These are phyloP conservation scores for Paxillus ammoniavirescens DNA, from an alignment of 768 basidiomycete genomes.

Conservation along the genomic window DNA sequence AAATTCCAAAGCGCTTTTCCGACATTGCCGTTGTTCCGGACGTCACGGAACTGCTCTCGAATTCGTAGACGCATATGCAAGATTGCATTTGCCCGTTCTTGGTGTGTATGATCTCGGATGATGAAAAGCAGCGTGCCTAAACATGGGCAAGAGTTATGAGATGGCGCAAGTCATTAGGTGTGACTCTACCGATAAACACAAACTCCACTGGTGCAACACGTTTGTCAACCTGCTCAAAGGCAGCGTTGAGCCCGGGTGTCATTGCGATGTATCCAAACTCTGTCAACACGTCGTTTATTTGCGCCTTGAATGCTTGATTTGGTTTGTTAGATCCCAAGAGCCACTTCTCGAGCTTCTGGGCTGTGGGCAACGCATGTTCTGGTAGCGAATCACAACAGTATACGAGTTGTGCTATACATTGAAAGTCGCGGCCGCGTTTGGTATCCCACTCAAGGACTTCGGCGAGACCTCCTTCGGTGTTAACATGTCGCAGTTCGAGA, in stretches of 20 bases:
- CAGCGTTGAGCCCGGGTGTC: slow-evolving; percentile 38
- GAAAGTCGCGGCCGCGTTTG: slow-evolving; percentile 73
- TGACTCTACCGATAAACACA: slow-evolving; percentile 67
- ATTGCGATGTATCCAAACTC: slow-evolving; percentile 55
- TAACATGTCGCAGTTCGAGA: slow-evolving; percentile 56
- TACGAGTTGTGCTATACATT: slow-evolving; percentile 67
- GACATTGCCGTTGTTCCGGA: slow-evolving; percentile 60
- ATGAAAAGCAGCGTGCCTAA: slow-evolving; percentile 67
- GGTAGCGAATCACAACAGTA: slow-evolving; percentile 59
- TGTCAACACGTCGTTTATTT: slow-evolving; percentile 52
- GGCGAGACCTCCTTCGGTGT: slow-evolving; percentile 57
- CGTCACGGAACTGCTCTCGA: slow-evolving; percentile 56
- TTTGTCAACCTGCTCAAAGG: slow-evolving; percentile 53
- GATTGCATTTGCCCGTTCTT: slow-evolving; percentile 55
- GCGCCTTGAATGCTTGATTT: slow-evolving; percentile 44
- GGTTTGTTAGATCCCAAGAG: slow-evolving; percentile 38
- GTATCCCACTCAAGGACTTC: slow-evolving; percentile 59
- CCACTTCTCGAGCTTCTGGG: slow-evolving; percentile 54
- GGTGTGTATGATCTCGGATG: slow-evolving; percentile 39
- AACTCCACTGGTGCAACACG: slow-evolving; percentile 75
- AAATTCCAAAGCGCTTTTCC: slow-evolving; percentile 58
- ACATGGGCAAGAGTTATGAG: neutral
- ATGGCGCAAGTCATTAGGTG: neutral
- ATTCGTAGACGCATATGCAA: slow-evolving; percentile 55
- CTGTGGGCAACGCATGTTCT: slow-evolving; percentile 49